Evolutionary conservation across 2,329 filamentous ascomycete species (phyloP).

Genomic region (Thermothelomyces thermophilus): DNA sequence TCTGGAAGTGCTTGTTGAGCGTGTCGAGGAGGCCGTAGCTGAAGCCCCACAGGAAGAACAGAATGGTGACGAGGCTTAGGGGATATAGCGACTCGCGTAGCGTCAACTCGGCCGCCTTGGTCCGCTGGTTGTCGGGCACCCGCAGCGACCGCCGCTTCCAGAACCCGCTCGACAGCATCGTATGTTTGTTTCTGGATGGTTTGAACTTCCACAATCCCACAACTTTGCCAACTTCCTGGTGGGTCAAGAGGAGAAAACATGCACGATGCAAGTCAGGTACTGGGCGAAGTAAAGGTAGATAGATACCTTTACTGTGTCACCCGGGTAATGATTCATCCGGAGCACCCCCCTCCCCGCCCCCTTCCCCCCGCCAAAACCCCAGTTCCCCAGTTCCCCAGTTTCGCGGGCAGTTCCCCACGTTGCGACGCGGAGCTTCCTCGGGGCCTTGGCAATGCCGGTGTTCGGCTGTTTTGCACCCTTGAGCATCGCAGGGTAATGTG

Average conservation of each 20-base stretch:
- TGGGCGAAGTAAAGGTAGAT: too few species aligned
- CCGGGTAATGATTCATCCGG: too few species aligned
- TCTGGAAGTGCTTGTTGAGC: conserved; percentile 49
- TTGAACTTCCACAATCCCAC: too few species aligned
- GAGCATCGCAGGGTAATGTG: not conserved
- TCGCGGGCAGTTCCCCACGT: too few species aligned
- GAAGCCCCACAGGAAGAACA: conserved; percentile 61
- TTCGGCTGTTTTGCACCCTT: not conserved
- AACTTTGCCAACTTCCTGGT: too few species aligned
- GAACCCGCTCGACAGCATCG: conserved; percentile 32
- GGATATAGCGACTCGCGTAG: conserved; percentile 61
- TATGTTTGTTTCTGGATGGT: not conserved
- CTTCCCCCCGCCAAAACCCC: too few species aligned
- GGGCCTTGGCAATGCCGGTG: not conserved
- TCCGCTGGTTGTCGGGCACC: conserved; percentile 36
- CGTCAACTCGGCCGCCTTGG: conserved; percentile 50
- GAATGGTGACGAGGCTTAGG: conserved; percentile 56
- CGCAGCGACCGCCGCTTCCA: conserved; percentile 40
- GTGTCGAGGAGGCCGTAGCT: conserved; percentile 52
- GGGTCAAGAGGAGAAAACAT: not conserved
- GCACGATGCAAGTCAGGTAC: not conserved
- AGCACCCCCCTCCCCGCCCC: too few species aligned
- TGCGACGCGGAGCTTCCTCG: conserved; percentile 4
- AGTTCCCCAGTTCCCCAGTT: too few species aligned
- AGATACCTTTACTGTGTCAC: too few species aligned